Evolutionary conservation across 2,329 filamentous ascomycete genomes (phyloP).

Genomic region (Talaromyces sp.): DNA sequence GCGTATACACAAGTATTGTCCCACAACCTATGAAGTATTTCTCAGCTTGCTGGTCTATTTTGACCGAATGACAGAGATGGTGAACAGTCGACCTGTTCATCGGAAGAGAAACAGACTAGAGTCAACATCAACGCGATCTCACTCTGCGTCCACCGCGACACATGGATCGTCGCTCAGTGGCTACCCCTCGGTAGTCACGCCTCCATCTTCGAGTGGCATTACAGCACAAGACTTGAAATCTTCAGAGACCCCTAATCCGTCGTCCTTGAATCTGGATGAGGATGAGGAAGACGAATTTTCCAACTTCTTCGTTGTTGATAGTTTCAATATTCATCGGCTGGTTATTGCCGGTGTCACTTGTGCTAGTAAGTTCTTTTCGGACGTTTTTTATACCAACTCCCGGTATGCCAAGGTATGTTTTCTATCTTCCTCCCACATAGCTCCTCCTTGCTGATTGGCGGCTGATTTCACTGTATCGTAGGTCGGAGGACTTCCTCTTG

Average conservation of each 20-base stretch:
- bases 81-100: slow-evolving; percentile 70
- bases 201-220: slow-evolving; percentile 35
- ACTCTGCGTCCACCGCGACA: slow-evolving; percentile 16
- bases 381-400: slow-evolving; percentile 98
- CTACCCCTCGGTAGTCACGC: slow-evolving; percentile 34
- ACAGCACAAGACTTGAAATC: slow-evolving; percentile 34
- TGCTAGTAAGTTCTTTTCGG: slow-evolving; percentile 98
- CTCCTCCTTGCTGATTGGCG: not conserved
- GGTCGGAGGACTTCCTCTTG: slow-evolving; percentile 89
- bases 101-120: slow-evolving; percentile 51
- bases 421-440: slow-evolving; percentile 6
- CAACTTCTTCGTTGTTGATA: slow-evolving; percentile 91
- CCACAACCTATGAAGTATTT: slow-evolving; percentile 97
- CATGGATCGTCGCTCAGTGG: slow-evolving; percentile 22
- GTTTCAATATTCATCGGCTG: slow-evolving; percentile 95
- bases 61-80: slow-evolving; percentile 95
- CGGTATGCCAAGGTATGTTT: slow-evolving; percentile 89
- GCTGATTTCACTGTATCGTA: slow-evolving; percentile 37
- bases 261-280: slow-evolving; percentile 35
- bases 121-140: slow-evolving; percentile 22
- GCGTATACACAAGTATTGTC: slow-evolving; percentile 97
- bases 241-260: slow-evolving; percentile 32
- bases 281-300: slow-evolving; percentile 55
- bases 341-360: slow-evolving; percentile 97
- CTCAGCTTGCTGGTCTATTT: slow-evolving; percentile 94